Evolutionary conservation across 345 rosid species (phyloP).

Genomic region (Moricandia moricandioides): DNA sequence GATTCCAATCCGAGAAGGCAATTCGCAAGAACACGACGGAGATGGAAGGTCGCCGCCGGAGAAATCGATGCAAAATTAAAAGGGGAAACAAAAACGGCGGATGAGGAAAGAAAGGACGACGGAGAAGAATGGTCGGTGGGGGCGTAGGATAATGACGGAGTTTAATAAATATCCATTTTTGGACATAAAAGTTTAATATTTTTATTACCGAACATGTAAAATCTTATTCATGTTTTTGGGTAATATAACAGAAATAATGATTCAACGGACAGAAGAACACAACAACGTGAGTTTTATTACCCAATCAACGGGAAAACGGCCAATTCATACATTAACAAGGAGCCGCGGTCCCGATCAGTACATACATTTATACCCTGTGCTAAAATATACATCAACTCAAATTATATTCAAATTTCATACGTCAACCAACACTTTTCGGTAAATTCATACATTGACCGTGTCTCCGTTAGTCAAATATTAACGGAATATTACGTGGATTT

Average conservation of each 20-base stretch:
- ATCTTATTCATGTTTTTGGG: not conserved
- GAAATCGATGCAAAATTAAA: not conserved
- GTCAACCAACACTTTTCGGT: too few relatives aligned
- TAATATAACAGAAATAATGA: not conserved
- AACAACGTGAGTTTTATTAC: not conserved
- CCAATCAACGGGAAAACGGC: not conserved
- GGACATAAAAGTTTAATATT: constrained; percentile 5
- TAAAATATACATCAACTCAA: too few relatives aligned
- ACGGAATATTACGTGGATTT: too few relatives aligned
- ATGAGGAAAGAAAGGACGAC: constrained; percentile 18
- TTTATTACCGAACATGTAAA: not conserved
- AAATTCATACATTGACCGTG: too few relatives aligned
- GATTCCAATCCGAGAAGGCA: not conserved
- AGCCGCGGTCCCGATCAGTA: too few relatives aligned
- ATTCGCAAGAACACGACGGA: constrained; percentile 11
- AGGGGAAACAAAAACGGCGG: not conserved
- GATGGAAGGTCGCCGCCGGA: not conserved
- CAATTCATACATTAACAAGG: too few relatives aligned
- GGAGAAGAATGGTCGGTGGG: constrained; percentile 30
- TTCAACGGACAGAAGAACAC: not conserved
- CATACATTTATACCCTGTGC: too few relatives aligned
- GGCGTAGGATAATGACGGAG: constrained; percentile 29
- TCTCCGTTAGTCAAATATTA: too few relatives aligned
- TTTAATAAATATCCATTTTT: constrained; percentile 18
- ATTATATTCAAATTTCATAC: too few relatives aligned